Conservation (phyloP, 75 land plant genomes). For the Sequoia sempervirens region DNA sequence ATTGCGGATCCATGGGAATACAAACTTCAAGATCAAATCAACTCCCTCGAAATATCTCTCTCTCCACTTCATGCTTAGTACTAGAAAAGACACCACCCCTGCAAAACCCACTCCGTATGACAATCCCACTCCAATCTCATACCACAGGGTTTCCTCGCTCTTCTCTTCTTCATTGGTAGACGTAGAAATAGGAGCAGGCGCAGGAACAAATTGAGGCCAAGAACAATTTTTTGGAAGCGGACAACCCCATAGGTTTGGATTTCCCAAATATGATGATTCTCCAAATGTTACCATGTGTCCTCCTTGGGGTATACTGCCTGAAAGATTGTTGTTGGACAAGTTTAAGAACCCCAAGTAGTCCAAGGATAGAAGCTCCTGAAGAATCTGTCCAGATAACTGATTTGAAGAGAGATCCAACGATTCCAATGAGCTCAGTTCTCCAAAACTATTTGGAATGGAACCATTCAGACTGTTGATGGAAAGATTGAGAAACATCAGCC, state of each 20-base stretch:
- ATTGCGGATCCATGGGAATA: background rate
- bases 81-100: background rate
- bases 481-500: too few relatives aligned
- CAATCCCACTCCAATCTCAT: background rate
- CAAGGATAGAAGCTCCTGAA: background rate
- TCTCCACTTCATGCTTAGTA: background rate
- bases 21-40: background rate
- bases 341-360: background rate
- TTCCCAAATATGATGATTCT: background rate
- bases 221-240: background rate
- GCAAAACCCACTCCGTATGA: background rate
- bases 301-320: background rate
- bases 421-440: background rate
- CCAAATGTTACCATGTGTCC: background rate
- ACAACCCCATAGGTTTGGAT: background rate
- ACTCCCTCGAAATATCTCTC: background rate
- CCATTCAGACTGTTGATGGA: too few relatives aligned
- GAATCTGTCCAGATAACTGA: background rate
- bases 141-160: background rate
- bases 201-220: background rate
- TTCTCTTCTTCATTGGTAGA: background rate
- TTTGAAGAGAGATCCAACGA: background rate
- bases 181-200: background rate
- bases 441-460: background rate
- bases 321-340: background rate